phyloP scores from a whole-genome alignment of 805 yeast species.

The Gaillardinia entomophila region DNA sequence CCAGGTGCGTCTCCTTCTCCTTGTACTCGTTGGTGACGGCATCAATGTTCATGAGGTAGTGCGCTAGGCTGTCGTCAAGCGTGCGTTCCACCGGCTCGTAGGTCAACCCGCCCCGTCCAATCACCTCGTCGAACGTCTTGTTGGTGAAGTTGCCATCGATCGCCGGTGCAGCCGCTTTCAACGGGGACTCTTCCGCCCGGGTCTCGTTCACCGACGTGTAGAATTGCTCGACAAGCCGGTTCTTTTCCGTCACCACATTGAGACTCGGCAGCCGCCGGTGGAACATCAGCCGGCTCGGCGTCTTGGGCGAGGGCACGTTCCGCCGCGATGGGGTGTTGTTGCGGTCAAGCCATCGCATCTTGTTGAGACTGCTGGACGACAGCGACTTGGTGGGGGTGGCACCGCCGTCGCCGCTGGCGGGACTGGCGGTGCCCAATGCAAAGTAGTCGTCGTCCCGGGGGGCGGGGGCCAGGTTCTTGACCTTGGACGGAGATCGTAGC shows the following conservation, averaged over 20 bases:
- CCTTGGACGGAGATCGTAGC: not conserved
- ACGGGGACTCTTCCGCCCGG: not conserved
- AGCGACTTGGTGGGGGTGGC: not conserved
- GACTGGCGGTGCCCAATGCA: too few relatives aligned
- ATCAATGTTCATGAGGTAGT: slow-evolving; percentile 25
- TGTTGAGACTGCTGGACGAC: not conserved
- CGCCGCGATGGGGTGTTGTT: too few relatives aligned
- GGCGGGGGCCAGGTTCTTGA: too few relatives aligned
- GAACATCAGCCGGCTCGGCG: not conserved
- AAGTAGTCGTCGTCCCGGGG: too few relatives aligned
- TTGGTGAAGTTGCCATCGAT: slow-evolving; percentile 4
- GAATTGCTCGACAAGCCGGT: slow-evolving; percentile 38
- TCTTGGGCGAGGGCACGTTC: slow-evolving; percentile 2
- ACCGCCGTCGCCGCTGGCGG: not conserved
- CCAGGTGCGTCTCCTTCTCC: not conserved
- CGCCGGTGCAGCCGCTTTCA: not conserved
- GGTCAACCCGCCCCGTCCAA: slow-evolving; percentile 16
- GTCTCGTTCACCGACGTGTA: slow-evolving; percentile 20
- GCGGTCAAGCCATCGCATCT: not conserved
- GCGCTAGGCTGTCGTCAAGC: slow-evolving; percentile 21
- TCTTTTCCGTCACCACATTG: slow-evolving; percentile 13
- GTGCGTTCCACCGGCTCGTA: slow-evolving; percentile 6
- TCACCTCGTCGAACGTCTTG: slow-evolving; percentile 7
- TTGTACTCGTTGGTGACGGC: slow-evolving; percentile 11
- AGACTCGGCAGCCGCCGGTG: not conserved